Evolutionary conservation across 495 filamentous ascomycete genomes (phyloP).

Genomic region (Hypoxylon crocopeplum): DNA sequence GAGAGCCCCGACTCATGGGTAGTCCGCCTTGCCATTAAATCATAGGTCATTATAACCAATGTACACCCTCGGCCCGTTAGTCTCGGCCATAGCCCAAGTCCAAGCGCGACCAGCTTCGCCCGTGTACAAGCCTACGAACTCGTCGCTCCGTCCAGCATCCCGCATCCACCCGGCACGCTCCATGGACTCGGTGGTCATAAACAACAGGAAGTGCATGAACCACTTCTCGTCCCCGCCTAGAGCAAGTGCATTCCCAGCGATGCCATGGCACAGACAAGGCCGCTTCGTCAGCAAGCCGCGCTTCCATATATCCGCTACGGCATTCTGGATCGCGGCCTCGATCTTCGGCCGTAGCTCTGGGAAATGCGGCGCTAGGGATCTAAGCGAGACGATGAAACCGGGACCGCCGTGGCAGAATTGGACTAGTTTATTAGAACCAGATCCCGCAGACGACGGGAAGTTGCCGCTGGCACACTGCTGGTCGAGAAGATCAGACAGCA

Average conservation of each 20-base stretch:
- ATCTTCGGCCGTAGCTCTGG: conserved; percentile 54
- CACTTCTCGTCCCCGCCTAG: conserved; percentile 1
- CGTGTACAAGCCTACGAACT: conserved; percentile 25
- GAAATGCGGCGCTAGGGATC: conserved; percentile 57
- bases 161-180: conserved; percentile 4
- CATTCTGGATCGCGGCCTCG: conserved; percentile 53
- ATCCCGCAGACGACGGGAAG: conserved; percentile 45
- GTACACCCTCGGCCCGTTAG: background rate
- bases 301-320: conserved; percentile 54
- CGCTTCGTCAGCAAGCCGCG: conserved; percentile 66
- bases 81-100: conserved; percentile 30
- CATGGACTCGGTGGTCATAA: conserved; percentile 25
- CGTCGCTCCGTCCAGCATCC: background rate
- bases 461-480: conserved; percentile 51
- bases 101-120: conserved; percentile 36
- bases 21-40: background rate
- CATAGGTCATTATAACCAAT: conserved; percentile 40
- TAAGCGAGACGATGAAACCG: conserved; percentile 62
- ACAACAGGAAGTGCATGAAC: conserved; percentile 29
- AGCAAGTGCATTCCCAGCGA: conserved; percentile 65
- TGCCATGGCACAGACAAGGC: conserved; percentile 69
- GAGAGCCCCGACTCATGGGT: background rate
- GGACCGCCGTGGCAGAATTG: conserved; percentile 74
- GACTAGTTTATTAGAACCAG: conserved; percentile 48
- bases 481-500: conserved; percentile 55